phyloP scores from a whole-genome alignment of 306 rosid genomes.

The Prunus davidiana region DNA sequence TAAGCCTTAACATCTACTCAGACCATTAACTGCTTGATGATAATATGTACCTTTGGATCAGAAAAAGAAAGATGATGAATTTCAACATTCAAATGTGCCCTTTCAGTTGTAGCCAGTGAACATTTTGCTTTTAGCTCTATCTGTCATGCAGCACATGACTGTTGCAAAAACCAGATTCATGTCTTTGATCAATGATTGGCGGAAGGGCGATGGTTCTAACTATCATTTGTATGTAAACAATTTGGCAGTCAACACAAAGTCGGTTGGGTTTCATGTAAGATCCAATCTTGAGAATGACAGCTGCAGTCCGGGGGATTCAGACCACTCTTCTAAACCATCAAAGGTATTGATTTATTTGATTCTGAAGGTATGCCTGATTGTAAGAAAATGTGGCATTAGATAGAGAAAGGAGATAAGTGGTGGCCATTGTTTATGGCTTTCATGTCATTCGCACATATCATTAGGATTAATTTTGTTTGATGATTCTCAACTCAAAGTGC shows the following conservation, averaged over 20 bases:
- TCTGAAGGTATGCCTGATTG: background rate
- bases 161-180: background rate
- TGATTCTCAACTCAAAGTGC: background rate
- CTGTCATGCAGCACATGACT: background rate
- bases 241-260: constrained; percentile 32
- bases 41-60: background rate
- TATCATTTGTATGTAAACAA: constrained; percentile 3
- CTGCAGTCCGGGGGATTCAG: constrained; percentile 22
- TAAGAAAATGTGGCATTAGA: background rate
- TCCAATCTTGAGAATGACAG: constrained; percentile 39
- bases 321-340: constrained; percentile 24
- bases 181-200: background rate
- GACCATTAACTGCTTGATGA: background rate
- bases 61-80: background rate
- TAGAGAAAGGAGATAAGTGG: background rate
- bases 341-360: constrained; percentile 26
- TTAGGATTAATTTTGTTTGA: background rate
- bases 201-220: background rate
- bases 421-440: background rate
- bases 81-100: background rate
- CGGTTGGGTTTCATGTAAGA: constrained; percentile 26
- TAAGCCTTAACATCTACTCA: background rate
- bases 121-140: background rate
- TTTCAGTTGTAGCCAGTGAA: background rate
- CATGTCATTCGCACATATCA: background rate